phyloP scores from a whole-genome alignment of 2,329 filamentous ascomycete species.

The Camptophora hylomeconis region DNA sequence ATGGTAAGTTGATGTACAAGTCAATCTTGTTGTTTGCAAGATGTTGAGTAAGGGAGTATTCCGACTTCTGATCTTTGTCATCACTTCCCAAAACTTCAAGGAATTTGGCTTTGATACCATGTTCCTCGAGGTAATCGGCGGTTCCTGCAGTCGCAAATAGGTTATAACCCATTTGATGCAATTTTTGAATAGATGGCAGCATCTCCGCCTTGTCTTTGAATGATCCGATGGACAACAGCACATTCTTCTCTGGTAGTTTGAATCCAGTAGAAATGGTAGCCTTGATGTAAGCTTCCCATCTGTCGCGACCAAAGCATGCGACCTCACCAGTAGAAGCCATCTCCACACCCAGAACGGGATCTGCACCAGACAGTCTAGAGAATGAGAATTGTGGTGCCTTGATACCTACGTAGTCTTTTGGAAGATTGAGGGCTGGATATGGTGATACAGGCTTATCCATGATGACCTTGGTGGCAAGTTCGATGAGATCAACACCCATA shows the following conservation, averaged over 20 bases:
- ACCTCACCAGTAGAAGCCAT: conserved; percentile 99
- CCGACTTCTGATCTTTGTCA: conserved; percentile 75
- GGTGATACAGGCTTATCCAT: conserved; percentile 68
- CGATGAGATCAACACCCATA: conserved; percentile 93
- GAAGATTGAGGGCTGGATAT: conserved; percentile 66
- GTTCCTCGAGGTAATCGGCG: conserved; percentile 88
- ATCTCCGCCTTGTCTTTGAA: conserved; percentile 98
- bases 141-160: conserved; percentile 94
- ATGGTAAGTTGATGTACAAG: conserved; percentile 98
- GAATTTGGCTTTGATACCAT: conserved; percentile 84
- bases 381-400: conserved; percentile 99
- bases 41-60: conserved; percentile 95
- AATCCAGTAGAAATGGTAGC: conserved; percentile 91
- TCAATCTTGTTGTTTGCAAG: conserved; percentile 96
- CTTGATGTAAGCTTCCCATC: conserved; percentile 97
- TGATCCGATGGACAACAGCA: conserved; percentile 86
- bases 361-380: conserved; percentile 87
- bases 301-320: conserved; percentile 87
- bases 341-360: conserved; percentile 92
- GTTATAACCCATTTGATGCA: conserved; percentile 86
- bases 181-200: conserved; percentile 79
- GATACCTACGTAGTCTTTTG: conserved; percentile 77
- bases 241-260: conserved; percentile 88
- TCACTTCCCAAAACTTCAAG: conserved; percentile 71
- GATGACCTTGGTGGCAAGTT: conserved; percentile 97